Conservation (phyloP, 2,329 filamentous ascomycete genomes). For the Phymatotrichopsis omnivora region DNA sequence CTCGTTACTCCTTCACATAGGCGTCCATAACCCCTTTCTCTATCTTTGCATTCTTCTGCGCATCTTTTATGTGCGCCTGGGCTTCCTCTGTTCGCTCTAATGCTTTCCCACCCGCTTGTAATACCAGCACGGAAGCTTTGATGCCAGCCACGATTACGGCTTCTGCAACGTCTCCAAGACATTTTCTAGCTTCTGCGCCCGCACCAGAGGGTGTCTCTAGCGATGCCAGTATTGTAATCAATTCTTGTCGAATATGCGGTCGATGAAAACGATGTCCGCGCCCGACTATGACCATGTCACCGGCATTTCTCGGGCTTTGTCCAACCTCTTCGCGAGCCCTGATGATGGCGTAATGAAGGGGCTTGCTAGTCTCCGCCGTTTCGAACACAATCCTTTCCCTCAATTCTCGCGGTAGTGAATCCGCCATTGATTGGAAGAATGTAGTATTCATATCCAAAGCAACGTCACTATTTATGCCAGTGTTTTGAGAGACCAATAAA, state of each 20-base stretch:
- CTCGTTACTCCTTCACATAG: too few species aligned
- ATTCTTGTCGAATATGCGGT: constrained; percentile 24
- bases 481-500: constrained; percentile 23
- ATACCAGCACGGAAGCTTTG: constrained; percentile 58
- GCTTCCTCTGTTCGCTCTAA: too few species aligned
- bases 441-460: constrained; percentile 41
- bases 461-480: constrained; percentile 10
- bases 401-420: constrained; percentile 45
- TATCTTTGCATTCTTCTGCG: too few species aligned
- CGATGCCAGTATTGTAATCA: constrained; percentile 26
- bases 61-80: too few species aligned
- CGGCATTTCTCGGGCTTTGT: constrained; percentile 52
- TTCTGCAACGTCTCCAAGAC: constrained; percentile 51
- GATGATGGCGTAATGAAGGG: constrained; percentile 29
- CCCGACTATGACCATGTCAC: constrained; percentile 61
- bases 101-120: constrained; percentile 46
- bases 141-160: constrained; percentile 49
- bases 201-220: constrained; percentile 28
- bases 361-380: constrained; percentile 26
- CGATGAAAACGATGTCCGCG: constrained; percentile 37
- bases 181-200: constrained; percentile 41
- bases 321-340: constrained; percentile 50
- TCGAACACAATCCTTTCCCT: constrained; percentile 49
- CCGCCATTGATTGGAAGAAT: constrained; percentile 49
- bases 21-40: too few species aligned